Evolutionary conservation across 495 filamentous ascomycete species (phyloP), one percentile per base, ranked within the genome.

Genomic region (Daldinia childiae): DNA sequence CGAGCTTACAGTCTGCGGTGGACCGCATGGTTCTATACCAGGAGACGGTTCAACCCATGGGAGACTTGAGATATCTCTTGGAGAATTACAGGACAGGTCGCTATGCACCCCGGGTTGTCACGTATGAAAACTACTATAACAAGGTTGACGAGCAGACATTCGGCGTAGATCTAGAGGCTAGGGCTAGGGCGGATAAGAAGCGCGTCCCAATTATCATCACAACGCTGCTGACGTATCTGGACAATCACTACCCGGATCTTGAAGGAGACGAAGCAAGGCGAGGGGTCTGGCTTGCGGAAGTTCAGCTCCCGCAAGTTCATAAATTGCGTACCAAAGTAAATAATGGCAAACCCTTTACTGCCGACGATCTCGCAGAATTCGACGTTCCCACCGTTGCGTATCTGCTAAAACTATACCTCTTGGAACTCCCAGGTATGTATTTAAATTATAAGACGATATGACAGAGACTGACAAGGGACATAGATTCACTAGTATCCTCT

Each of bases 11-110:
- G 76, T 93, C 95, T 66, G 92, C 93, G 1, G 93, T 98, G 15
- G 96, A 98, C 79, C 92, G 94, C 74, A 98, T 99, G 95, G 93
- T 98, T 90, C 85, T 98, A 26, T 98, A 96, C 78, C 96, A 99
- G 81, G 95, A 99, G 83, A 98, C 95, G 2, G 92, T 99, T 27
- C 96, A 97, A 77, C 95, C 95, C 9, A 76, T 89, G 15, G 93
- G 94, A 34, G 95, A 99, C 82, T 83, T 98, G 67, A 87, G 96
- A 74, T 99, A 98, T 74, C 85, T 99, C 62, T 84, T 99, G n/a
- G 96, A 98, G 82, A 98, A 94, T 77, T 98, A 99, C 78, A 90
- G 95, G 38, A 99, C 95, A 21, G 95, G 95, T 56, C 91, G 89
- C 52, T 99, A 96, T 80, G 86, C 91, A 15, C 95, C 95, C 7